These are phyloP conservation scores for Verticillium isaacii DNA, from an alignment of 2,329 filamentous ascomycete species.

Conservation along the genomic window DNA sequence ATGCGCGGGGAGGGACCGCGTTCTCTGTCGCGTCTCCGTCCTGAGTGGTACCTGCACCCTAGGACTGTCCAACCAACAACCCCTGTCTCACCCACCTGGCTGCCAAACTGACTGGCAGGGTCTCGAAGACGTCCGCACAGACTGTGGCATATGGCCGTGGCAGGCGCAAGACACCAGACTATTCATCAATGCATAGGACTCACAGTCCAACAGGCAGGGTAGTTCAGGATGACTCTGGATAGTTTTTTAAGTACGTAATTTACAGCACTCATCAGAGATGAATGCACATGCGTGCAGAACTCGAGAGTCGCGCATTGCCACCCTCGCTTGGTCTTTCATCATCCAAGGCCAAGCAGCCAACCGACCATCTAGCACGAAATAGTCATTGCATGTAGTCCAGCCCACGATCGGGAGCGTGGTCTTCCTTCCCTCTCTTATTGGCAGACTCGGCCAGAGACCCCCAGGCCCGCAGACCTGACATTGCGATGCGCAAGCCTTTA, in stretches of 20 bases:
- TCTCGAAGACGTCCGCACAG: background rate
- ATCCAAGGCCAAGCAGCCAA: background rate
- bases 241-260: background rate
- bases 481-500: constrained; percentile 10
- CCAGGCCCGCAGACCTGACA: background rate
- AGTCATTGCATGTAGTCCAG: background rate
- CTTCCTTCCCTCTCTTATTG: background rate
- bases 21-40: background rate
- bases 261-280: background rate
- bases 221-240: background rate
- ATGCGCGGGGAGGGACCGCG: too few species aligned
- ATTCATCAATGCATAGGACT: background rate
- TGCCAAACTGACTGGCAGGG: background rate
- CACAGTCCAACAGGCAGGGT: background rate
- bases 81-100: background rate
- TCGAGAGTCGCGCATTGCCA: background rate
- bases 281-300: background rate
- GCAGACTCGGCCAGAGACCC: background rate
- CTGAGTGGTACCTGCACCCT: background rate
- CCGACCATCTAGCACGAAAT: background rate
- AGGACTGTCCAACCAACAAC: background rate
- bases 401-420: background rate
- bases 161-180: background rate
- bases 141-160: too few species aligned
- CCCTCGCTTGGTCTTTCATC: background rate